Evolutionary conservation across 2,329 filamentous ascomycete genomes (phyloP).

Genomic region (Beauveria sp.): DNA sequence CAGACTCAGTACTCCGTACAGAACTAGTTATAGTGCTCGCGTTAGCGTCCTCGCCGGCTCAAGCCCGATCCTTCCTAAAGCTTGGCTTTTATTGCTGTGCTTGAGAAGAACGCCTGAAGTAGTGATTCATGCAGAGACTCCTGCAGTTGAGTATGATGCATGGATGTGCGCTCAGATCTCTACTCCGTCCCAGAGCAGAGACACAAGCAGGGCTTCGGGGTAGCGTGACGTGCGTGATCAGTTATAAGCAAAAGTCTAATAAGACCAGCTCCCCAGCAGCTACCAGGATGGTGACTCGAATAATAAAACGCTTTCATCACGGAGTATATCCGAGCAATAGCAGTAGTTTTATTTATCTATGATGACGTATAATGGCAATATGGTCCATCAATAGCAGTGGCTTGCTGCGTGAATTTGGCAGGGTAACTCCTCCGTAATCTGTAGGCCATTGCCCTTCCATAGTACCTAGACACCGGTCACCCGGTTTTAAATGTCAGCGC

Average conservation of each 20-base stretch:
- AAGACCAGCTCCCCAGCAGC: too few relatives aligned
- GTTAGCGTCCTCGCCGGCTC: conserved; percentile 1
- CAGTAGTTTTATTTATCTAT: too few relatives aligned
- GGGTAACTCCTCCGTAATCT: not conserved
- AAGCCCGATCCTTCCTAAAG: not conserved
- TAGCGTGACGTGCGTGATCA: too few relatives aligned
- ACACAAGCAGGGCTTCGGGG: too few relatives aligned
- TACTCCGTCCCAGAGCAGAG: not conserved
- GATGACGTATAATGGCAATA: too few relatives aligned
- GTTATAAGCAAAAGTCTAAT: too few relatives aligned
- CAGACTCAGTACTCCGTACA: not conserved
- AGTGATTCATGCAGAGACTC: not conserved
- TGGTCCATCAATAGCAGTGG: too few relatives aligned
- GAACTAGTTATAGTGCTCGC: not conserved
- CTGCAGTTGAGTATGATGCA: not conserved
- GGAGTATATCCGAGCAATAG: too few relatives aligned
- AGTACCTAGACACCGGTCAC: too few relatives aligned
- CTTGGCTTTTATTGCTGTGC: not conserved
- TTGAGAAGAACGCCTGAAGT: not conserved
- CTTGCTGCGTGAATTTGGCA: too few relatives aligned
- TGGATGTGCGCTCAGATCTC: not conserved
- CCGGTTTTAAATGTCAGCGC: not conserved
- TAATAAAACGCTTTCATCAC: too few relatives aligned
- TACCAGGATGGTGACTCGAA: too few relatives aligned
- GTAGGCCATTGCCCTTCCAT: not conserved